Conservation (phyloP, 768 basidiomycete species). For the Tremella mesenterica region DNA sequence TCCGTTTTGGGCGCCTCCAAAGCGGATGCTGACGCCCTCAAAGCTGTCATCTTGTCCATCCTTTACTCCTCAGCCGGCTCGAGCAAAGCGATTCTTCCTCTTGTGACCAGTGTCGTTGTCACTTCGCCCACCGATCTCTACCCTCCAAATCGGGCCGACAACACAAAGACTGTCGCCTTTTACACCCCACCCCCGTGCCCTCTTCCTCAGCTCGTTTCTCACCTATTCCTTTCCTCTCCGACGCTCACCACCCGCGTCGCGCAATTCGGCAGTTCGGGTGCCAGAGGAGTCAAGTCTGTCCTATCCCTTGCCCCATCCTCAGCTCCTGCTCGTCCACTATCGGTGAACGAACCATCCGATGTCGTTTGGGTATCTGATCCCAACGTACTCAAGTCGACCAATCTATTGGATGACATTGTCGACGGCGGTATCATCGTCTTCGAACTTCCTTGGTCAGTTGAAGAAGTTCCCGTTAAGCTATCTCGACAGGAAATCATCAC, state of each 20-base stretch:
- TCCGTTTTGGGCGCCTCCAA: not conserved
- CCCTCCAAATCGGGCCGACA: not conserved
- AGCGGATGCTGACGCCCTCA: not conserved
- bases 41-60: slow-evolving; percentile 26
- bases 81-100: slow-evolving; percentile 22
- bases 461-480: slow-evolving; percentile 65
- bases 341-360: slow-evolving; percentile 51
- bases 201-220: slow-evolving; percentile 48
- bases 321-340: slow-evolving; percentile 24
- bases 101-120: slow-evolving; percentile 28
- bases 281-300: slow-evolving; percentile 44
- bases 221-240: slow-evolving; percentile 46
- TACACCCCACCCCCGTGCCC: slow-evolving; percentile 57
- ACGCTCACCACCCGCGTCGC: slow-evolving; percentile 44
- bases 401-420: slow-evolving; percentile 60
- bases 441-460: slow-evolving; percentile 64
- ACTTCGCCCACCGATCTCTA: slow-evolving; percentile 8
- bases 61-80: slow-evolving; percentile 37
- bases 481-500: slow-evolving; percentile 50
- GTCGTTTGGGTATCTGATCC: slow-evolving; percentile 71
- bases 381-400: slow-evolving; percentile 66
- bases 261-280: slow-evolving; percentile 40
- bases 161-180: slow-evolving; percentile 53
- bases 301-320: slow-evolving; percentile 43
- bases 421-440: slow-evolving; percentile 59